Conservation (phyloP, 2,329 filamentous ascomycete genomes). For the Xylaria polymorpha region DNA sequence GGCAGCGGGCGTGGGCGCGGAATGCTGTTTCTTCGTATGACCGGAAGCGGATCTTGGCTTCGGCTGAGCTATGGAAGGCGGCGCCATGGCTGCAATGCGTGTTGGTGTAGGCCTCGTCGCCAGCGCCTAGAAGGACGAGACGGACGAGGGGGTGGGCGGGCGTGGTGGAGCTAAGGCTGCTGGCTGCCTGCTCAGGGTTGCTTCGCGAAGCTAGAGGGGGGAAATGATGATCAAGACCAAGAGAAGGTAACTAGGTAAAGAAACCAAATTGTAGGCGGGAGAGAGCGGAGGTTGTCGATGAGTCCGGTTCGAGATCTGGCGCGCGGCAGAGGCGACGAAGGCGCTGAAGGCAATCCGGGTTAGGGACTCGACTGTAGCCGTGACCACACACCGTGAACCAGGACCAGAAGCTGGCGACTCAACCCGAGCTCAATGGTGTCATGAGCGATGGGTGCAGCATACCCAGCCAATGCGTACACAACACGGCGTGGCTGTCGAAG, state of each 20-base stretch:
- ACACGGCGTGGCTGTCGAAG: conserved; percentile 8
- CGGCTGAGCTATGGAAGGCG: conserved; percentile 44
- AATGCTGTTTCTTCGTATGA: conserved; percentile 43
- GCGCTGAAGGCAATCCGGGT: conserved; percentile 26
- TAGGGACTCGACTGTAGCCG: conserved; percentile 41
- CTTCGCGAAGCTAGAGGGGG: conserved; percentile 12
- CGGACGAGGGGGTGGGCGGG: conserved; percentile 7
- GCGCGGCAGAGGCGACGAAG: conserved; percentile 34
- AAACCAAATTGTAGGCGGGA: conserved; percentile 12
- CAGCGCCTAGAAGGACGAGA: conserved; percentile 15
- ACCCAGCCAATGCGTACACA: conserved; percentile 33
- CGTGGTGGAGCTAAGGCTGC: conserved; percentile 15
- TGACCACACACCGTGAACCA: conserved; percentile 36
- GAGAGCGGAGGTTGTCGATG: conserved; percentile 15
- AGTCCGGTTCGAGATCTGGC: conserved; percentile 42
- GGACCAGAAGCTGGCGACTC: conserved; percentile 46
- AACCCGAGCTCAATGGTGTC: conserved; percentile 46
- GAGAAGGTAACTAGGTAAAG: conserved; percentile 8
- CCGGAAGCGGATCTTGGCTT: conserved; percentile 45
- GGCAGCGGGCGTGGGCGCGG: conserved; percentile 31
- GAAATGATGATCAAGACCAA: conserved; percentile 19
- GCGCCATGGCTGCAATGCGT: conserved; percentile 45
- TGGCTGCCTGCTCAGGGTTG: conserved; percentile 1
- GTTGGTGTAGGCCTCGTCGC: conserved; percentile 22
- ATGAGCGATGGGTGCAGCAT: conserved; percentile 44